Percentiles rank a stretch among this genome's conserved stretches.
These are phyloP conservation scores for Polygonum maritimum DNA, from an alignment of 148 eudicot genomes.

Conservation along the genomic window DNA sequence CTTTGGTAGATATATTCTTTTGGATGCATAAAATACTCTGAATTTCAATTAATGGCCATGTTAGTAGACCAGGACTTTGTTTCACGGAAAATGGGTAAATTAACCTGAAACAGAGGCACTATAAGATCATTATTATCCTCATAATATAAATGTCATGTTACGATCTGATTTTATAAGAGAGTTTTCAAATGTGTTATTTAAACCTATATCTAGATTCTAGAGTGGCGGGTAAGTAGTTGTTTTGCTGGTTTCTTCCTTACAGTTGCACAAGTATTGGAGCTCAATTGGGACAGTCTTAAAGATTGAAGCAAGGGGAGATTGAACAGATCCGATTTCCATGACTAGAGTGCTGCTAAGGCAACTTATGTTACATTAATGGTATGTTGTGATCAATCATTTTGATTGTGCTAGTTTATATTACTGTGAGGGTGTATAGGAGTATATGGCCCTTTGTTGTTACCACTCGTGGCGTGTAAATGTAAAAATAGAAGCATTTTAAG, in stretches of 20 bases:
- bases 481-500: no score
- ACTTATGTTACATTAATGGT: not conserved
- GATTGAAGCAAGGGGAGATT: slow-evolving; percentile 8
- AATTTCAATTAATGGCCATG: no score
- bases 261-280: slow-evolving; percentile 34
- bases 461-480: no score
- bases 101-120: no score
- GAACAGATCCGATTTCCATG: no score
- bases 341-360: not conserved
- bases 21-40: no score
- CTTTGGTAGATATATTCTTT: not conserved
- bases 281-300: slow-evolving; percentile 19
- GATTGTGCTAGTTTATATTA: not conserved
- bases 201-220: not conserved
- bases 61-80: no score
- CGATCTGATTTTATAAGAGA: not conserved
- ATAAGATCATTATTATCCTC: no score
- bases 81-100: no score
- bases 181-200: not conserved
- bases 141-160: not conserved
- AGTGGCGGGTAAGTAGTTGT: not conserved
- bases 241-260: slow-evolving; percentile 3
- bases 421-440: not conserved
- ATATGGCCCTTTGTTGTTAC: no score
- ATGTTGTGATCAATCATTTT: not conserved